Conservation (phyloP, 2,329 filamentous ascomycete species). For the Botrytis elliptica region DNA sequence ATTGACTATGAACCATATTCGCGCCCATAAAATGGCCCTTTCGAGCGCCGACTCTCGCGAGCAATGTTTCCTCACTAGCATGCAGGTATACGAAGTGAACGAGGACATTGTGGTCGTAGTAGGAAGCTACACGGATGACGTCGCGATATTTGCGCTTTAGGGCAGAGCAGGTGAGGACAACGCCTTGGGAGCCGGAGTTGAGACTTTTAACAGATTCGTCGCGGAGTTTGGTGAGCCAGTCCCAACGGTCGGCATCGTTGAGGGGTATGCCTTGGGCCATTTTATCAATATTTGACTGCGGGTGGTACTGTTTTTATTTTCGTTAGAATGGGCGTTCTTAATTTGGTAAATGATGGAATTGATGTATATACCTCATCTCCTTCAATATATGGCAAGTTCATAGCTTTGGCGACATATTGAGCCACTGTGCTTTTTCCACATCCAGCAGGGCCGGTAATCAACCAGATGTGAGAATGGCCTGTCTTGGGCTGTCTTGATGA, state of each 20-base stretch:
- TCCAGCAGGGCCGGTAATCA: slow-evolving; percentile 76
- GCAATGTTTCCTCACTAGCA: slow-evolving; percentile 71
- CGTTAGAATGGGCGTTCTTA: background rate
- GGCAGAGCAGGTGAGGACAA: slow-evolving; percentile 95
- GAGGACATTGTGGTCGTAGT: slow-evolving; percentile 68
- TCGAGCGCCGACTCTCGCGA: slow-evolving; percentile 71
- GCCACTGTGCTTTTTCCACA: slow-evolving; percentile 79
- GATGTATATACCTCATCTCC: slow-evolving; percentile 65
- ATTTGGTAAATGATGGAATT: background rate
- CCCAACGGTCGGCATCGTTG: slow-evolving; percentile 93
- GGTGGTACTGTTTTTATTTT: slow-evolving; percentile 60
- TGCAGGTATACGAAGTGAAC: slow-evolving; percentile 93
- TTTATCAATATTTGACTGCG: slow-evolving; percentile 79
- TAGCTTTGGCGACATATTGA: slow-evolving; percentile 58
- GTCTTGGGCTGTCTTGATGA: slow-evolving; percentile 28
- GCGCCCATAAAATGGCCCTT: slow-evolving; percentile 94
- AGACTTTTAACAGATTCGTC: slow-evolving; percentile 62
- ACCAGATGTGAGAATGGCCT: slow-evolving; percentile 67
- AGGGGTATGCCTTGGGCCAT: slow-evolving; percentile 83
- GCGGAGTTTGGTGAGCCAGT: slow-evolving; percentile 83
- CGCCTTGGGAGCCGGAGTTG: slow-evolving; percentile 58
- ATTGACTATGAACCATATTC: slow-evolving; percentile 91
- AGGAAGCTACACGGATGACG: slow-evolving; percentile 77
- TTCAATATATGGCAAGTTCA: slow-evolving; percentile 70
- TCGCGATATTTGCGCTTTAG: slow-evolving; percentile 97